These are phyloP conservation scores for Madurella fahalii DNA, from an alignment of 2,329 filamentous ascomycete species.

Conservation along the genomic window DNA sequence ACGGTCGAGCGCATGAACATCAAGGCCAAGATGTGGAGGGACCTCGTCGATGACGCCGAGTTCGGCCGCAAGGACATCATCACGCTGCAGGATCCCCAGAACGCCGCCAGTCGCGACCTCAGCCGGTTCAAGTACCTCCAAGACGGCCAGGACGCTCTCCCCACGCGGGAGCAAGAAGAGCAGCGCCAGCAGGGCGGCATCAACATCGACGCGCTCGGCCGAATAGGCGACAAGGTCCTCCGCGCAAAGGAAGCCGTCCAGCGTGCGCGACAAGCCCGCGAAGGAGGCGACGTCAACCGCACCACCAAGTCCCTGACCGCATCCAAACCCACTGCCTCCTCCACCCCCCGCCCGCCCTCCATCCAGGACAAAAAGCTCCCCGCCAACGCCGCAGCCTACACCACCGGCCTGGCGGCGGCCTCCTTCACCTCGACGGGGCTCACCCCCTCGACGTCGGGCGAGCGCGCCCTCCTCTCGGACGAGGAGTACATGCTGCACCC, in stretches of 20 bases:
- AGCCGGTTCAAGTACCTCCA: constrained; percentile 85
- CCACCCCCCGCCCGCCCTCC: constrained; percentile 31
- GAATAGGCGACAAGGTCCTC: constrained; percentile 74
- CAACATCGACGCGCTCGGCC: constrained; percentile 76
- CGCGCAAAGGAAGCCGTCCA: constrained; percentile 93
- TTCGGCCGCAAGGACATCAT: constrained; percentile 92
- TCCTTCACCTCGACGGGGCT: constrained; percentile 94
- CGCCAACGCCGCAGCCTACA: constrained; percentile 85
- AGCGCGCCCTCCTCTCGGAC: constrained; percentile 80
- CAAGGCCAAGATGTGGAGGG: constrained; percentile 93
- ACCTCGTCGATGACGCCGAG: constrained; percentile 80
- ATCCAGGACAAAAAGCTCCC: constrained; percentile 58
- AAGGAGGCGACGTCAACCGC: constrained; percentile 56
- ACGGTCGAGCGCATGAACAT: constrained; percentile 94
- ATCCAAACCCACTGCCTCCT: constrained; percentile 3
- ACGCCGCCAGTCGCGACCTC: constrained; percentile 75
- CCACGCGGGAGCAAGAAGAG: constrained; percentile 66
- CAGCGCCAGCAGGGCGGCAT: constrained; percentile 65
- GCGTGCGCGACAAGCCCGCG: constrained; percentile 72
- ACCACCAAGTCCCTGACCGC: constrained; percentile 38
- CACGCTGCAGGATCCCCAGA: constrained; percentile 92
- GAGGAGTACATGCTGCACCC: constrained; percentile 97
- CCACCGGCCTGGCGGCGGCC: constrained; percentile 84
- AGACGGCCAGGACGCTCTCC: constrained; percentile 67
- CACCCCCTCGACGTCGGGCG: constrained; percentile 84